phyloP scores from a whole-genome alignment of 805 yeast species.

The Yamadazyma paraphyllophila region DNA sequence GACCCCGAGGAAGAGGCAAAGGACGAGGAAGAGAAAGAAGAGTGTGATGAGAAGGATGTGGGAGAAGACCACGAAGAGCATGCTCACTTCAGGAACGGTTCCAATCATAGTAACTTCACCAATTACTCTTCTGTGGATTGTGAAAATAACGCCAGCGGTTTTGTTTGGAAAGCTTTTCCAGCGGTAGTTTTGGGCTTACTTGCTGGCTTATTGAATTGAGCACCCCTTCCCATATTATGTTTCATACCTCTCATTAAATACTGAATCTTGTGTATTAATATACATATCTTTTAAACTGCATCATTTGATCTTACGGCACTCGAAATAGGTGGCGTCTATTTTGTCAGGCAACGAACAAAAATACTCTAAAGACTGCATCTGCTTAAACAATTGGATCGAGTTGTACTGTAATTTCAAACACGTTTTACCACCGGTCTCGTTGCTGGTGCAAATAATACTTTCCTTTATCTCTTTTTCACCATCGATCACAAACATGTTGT shows the following conservation, averaged over 20 bases:
- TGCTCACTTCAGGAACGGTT: background rate
- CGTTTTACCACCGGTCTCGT: slow-evolving; percentile 44
- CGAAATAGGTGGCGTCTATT: slow-evolving; percentile 49
- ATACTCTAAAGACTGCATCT: slow-evolving; percentile 49
- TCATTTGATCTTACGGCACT: slow-evolving; percentile 41
- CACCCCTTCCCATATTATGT: slow-evolving; percentile 3
- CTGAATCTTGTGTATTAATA: background rate
- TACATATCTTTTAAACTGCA: slow-evolving; percentile 5
- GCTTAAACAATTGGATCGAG: slow-evolving; percentile 43
- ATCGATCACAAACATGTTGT: slow-evolving; percentile 38
- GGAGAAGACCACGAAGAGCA: background rate
- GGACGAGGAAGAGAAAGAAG: slow-evolving; percentile 1
- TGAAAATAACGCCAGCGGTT: slow-evolving; percentile 12
- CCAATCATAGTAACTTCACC: slow-evolving; percentile 11
- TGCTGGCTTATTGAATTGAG: slow-evolving; percentile 9
- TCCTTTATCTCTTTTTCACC: slow-evolving; percentile 37
- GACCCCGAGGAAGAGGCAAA: slow-evolving; percentile 6
- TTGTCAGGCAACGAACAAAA: slow-evolving; percentile 51
- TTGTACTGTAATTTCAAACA: slow-evolving; percentile 42
- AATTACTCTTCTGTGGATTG: slow-evolving; percentile 14
- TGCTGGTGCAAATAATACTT: slow-evolving; percentile 48
- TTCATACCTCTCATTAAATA: slow-evolving; percentile 14
- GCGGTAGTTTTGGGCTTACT: slow-evolving; percentile 3
- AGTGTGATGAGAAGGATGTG: background rate
- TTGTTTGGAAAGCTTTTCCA: slow-evolving; percentile 2